Evolutionary conservation across 1,284 basidiomycete genomes (phyloP), one percentile per base, ranked within the genome.

Genomic region (Ustilago cynodontis): DNA sequence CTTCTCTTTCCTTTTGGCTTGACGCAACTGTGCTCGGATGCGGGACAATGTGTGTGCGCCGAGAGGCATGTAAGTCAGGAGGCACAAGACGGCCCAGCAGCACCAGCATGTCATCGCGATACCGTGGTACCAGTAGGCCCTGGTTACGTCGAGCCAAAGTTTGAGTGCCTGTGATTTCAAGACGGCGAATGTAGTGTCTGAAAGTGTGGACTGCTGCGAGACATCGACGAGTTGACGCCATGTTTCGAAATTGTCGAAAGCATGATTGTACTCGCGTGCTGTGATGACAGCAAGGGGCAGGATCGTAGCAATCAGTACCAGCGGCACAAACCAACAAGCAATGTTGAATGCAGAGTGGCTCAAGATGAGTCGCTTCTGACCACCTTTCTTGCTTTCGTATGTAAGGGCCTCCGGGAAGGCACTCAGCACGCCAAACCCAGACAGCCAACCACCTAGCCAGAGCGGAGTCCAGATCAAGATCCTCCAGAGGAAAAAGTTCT

Each of bases 341-440:
- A 59, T 1, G n/a, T 74, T 74, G 55, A 74, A 69, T 8, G 49
- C 43, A 1, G 13, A 22, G 7, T 66, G 71, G 26, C 63, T 69
- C n/a, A 74, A 37, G 10, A 74, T 56, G n/a, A 65, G 59, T 18
- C 71, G 53, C 37, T 41, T 67, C 28, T 50, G 65, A 50, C 29
- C 53, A 16, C 61, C 29, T 9, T n/a, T 47, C 18, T 63, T 55
- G 18, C 5, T 39, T 37, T 61, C 68, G 58, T n/a, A 51, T 20
- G 59, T 74, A 50, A 74, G 29, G 14, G 71, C 66, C 11, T 74
- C 71, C 8, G 71, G 71, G 28, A 74, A 74, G 2, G 66, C 71
- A 50, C 71, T 62, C 24, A 56, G 28, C 5, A 74, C 6, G 9
- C 71, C 71, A 14, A 74, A 74, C 1, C 31, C 63, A 5, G 50